A percentile compares a stretch with the other conserved stretches of the same genome.
Conservation (phyloP, 495 filamentous ascomycete genomes). For the Recurvomyces mirabilis region DNA sequence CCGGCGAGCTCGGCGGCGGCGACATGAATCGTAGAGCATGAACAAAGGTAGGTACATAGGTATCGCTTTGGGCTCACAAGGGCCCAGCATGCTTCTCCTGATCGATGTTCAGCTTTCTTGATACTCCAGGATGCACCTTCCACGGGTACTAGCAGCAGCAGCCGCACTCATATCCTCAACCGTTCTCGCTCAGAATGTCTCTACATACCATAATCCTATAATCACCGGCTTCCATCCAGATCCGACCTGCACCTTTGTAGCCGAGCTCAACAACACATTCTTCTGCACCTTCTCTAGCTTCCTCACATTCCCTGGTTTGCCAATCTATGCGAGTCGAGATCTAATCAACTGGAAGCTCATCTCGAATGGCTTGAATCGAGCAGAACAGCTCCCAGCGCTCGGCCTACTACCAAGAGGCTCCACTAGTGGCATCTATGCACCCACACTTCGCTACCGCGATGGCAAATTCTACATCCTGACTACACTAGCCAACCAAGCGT, state of each 20-base stretch:
- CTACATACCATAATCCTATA: not conserved
- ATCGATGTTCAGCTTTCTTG: too few species aligned
- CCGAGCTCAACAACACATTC: conserved; percentile 38
- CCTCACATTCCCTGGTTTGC: conserved; percentile 43
- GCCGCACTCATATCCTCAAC: not conserved
- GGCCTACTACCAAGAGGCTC: conserved; percentile 10
- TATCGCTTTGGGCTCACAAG: too few species aligned
- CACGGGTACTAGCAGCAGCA: too few species aligned
- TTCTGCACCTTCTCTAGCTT: conserved; percentile 45
- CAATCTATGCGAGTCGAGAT: conserved; percentile 41
- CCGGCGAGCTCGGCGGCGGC: too few species aligned
- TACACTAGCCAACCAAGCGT: conserved; percentile 4
- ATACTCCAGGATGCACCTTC: too few species aligned
- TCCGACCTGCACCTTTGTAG: conserved; percentile 41
- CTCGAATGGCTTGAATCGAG: conserved; percentile 25
- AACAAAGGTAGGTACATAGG: too few species aligned
- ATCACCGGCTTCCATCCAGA: conserved; percentile 40
- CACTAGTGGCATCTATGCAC: conserved; percentile 24
- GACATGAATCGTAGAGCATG: too few species aligned
- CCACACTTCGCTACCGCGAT: conserved; percentile 20
- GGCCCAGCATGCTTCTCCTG: too few species aligned
- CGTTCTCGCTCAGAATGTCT: not conserved
- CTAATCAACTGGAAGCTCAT: conserved; percentile 41
- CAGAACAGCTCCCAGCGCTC: conserved; percentile 12
- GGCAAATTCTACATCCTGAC: conserved; percentile 22